These are phyloP conservation scores for Vaccinium corymbosum DNA, from an alignment of 148 eudicot species.

Conservation along the genomic window DNA sequence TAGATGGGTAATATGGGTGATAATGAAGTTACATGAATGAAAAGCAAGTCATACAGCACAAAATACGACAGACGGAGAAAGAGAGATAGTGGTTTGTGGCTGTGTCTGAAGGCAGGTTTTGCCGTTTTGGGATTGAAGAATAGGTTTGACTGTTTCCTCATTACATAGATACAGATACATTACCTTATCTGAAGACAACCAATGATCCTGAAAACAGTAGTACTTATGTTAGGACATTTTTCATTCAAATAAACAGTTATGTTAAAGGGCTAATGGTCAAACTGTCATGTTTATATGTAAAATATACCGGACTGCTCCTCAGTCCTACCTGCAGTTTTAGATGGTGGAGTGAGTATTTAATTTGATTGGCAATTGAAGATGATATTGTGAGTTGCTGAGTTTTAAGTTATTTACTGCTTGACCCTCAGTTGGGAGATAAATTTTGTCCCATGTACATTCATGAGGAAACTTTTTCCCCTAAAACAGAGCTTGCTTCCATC, in stretches of 20 bases:
- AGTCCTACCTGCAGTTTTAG: not conserved
- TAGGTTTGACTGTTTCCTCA: not conserved
- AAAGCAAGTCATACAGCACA: not conserved
- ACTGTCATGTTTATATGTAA: not conserved
- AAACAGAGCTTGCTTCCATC: not conserved
- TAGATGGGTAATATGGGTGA: not conserved
- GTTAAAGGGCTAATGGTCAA: not conserved
- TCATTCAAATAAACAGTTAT: not conserved
- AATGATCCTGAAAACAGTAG: not conserved
- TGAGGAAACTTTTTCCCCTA: not conserved
- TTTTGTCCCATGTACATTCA: not conserved
- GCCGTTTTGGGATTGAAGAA: not conserved
- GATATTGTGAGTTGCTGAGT: not conserved
- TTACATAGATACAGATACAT: not conserved
- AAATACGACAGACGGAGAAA: not conserved
- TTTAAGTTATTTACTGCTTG: conserved; percentile 10
- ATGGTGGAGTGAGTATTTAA: not conserved
- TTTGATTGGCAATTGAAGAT: not conserved
- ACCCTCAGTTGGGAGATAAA: not conserved
- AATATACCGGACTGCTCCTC: not conserved
- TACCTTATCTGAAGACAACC: not conserved
- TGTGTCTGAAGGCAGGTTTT: not conserved
- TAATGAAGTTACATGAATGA: not conserved
- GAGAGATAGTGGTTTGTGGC: not conserved
- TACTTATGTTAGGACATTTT: not conserved